A percentile compares a stretch with the other conserved stretches of the same genome.
These are phyloP conservation scores for Syncephalis fuscata DNA, from an alignment of 371 early-diverging fungal genomes.

Conservation along the genomic window DNA sequence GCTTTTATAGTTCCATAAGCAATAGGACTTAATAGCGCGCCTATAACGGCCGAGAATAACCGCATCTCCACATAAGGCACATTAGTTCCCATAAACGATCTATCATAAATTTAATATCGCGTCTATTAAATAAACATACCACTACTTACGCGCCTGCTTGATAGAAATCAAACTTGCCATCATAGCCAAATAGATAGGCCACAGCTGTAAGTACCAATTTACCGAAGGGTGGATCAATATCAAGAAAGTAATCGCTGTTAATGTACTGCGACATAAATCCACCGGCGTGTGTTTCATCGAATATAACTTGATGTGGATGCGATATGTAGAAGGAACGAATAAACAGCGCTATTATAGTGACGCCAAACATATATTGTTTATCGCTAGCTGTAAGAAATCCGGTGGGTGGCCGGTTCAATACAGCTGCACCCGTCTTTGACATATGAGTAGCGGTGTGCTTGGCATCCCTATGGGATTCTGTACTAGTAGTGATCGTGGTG, in stretches of 20 bases:
- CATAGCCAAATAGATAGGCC: constrained; percentile 60
- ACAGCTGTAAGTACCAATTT: constrained; percentile 80
- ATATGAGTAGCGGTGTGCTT: too few relatives aligned
- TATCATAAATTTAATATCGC: not conserved
- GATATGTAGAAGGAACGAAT: not conserved
- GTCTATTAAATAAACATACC: not conserved
- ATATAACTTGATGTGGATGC: constrained; percentile 9
- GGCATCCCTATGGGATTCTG: too few relatives aligned
- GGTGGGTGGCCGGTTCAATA: too few relatives aligned
- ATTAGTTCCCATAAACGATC: constrained; percentile 30
- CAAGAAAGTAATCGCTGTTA: constrained; percentile 85
- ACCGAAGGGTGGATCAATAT: constrained; percentile 96
- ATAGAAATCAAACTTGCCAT: constrained; percentile 77
- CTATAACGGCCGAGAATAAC: constrained; percentile 48
- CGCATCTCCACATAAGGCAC: constrained; percentile 83
- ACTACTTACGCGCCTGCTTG: constrained; percentile 55
- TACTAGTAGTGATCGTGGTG: too few relatives aligned
- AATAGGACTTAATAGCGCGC: constrained; percentile 57
- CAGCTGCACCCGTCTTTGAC: too few relatives aligned
- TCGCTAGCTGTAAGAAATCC: too few relatives aligned
- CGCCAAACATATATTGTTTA: too few relatives aligned
- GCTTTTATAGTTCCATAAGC: constrained; percentile 65
- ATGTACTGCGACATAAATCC: constrained; percentile 61
- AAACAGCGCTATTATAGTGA: too few relatives aligned
- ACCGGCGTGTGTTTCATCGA: constrained; percentile 57